These are phyloP conservation scores for Auricularia sp. DNA, from an alignment of 768 basidiomycete species.

Conservation along the genomic window DNA sequence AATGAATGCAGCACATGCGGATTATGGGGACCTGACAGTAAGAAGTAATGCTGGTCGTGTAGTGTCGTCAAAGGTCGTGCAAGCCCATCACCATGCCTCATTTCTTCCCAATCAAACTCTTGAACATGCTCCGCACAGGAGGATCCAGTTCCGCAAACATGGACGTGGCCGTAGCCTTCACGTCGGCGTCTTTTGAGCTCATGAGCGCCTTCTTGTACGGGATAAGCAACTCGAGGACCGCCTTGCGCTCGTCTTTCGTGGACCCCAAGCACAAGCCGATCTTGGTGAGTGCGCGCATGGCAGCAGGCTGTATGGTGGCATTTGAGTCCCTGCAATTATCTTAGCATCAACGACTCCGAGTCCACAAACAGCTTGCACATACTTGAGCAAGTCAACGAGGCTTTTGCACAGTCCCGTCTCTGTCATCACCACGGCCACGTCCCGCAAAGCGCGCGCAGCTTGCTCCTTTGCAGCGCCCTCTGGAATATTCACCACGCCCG, in stretches of 20 bases:
- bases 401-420: not conserved
- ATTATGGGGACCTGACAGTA: no score
- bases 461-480: not conserved
- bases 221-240: not conserved
- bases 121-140: not conserved
- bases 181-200: not conserved
- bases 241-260: not conserved
- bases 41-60: constrained; percentile 10
- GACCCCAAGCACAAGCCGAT: not conserved
- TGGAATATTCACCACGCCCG: not conserved
- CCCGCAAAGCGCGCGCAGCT: not conserved
- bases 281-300: not conserved
- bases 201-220: not conserved
- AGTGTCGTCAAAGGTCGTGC: no score
- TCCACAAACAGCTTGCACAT: not conserved
- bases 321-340: not conserved
- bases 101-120: not conserved
- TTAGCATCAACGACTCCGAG: not conserved
- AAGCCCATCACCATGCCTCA: not conserved
- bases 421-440: not conserved
- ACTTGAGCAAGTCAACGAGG: not conserved
- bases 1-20: no score
- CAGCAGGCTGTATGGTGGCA: not conserved
- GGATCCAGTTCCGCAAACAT: not conserved
- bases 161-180: not conserved